Conservation (phyloP, 2,329 filamentous ascomycete genomes). For the Penicillium sp. region DNA sequence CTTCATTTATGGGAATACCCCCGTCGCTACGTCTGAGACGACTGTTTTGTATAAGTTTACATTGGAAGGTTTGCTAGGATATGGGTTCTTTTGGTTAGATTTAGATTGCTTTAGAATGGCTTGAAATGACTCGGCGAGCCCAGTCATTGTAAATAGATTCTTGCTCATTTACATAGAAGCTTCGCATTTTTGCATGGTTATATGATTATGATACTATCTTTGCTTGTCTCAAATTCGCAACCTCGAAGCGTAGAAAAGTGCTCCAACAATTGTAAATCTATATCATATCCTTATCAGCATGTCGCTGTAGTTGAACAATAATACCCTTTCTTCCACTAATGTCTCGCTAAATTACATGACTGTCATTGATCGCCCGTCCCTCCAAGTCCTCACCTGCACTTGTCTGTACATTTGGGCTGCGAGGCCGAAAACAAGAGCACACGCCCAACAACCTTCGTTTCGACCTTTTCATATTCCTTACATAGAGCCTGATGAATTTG, state of each 20-base stretch:
- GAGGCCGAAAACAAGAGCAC: slow-evolving; percentile 1
- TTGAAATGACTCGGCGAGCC: slow-evolving; percentile 4
- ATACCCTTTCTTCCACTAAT: too few species aligned
- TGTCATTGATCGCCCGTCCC: too few species aligned
- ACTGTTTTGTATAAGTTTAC: slow-evolving; percentile 8
- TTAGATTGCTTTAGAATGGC: slow-evolving; percentile 8
- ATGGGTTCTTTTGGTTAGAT: background rate
- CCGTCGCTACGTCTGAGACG: background rate
- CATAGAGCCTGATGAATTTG: background rate
- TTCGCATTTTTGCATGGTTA: background rate
- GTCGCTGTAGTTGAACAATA: too few species aligned
- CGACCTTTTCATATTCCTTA: background rate
- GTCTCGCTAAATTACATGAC: too few species aligned
- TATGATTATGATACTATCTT: slow-evolving; percentile 1
- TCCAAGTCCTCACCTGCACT: too few species aligned
- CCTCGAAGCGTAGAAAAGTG: too few species aligned
- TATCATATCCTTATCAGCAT: too few species aligned
- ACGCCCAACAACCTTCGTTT: slow-evolving; percentile 4
- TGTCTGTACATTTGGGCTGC: background rate
- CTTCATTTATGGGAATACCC: background rate
- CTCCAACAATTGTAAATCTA: too few species aligned
- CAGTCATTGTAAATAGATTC: slow-evolving; percentile 21
- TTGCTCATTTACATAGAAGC: slow-evolving; percentile 3
- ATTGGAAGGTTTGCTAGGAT: background rate
- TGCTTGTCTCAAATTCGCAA: background rate